These are phyloP conservation scores for Metschnikowia rubicola DNA, from an alignment of 805 yeast genomes.

Conservation along the genomic window DNA sequence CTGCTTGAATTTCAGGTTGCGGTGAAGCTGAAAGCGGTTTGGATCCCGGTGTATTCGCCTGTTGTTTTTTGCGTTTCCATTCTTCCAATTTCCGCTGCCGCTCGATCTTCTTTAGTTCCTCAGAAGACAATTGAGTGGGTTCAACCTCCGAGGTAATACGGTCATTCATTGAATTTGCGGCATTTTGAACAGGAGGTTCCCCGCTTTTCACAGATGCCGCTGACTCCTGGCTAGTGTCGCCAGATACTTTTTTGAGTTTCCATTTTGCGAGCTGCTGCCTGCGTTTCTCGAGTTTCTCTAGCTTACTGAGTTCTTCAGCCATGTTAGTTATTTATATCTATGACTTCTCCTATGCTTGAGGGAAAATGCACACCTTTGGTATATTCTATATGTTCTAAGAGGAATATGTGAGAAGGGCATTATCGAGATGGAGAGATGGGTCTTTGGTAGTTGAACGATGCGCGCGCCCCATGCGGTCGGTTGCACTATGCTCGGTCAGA, in stretches of 20 bases:
- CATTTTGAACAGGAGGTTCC: neutral
- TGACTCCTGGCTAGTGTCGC: neutral
- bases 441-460: too few relatives aligned
- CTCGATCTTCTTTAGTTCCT: conserved; percentile 12
- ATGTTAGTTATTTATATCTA: conserved; percentile 10
- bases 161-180: neutral
- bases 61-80: conserved; percentile 20
- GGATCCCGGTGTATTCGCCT: conserved; percentile 3
- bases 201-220: neutral
- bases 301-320: conserved; percentile 19
- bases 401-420: too few relatives aligned
- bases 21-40: neutral
- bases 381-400: too few relatives aligned
- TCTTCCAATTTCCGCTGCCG: conserved; percentile 17
- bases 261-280: conserved; percentile 56
- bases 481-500: too few relatives aligned
- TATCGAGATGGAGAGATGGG: too few relatives aligned
- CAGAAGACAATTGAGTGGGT: neutral
- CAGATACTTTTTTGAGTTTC: conserved; percentile 49
- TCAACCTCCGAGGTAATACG: neutral
- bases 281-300: conserved; percentile 39
- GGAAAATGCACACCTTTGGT: conserved; percentile 12
- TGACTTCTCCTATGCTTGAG: neutral
- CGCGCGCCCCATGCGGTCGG: too few relatives aligned
- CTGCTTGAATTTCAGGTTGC: neutral